These are phyloP conservation scores for Sporisorium graminicola DNA, from an alignment of 1,284 basidiomycete species.

Conservation along the genomic window DNA sequence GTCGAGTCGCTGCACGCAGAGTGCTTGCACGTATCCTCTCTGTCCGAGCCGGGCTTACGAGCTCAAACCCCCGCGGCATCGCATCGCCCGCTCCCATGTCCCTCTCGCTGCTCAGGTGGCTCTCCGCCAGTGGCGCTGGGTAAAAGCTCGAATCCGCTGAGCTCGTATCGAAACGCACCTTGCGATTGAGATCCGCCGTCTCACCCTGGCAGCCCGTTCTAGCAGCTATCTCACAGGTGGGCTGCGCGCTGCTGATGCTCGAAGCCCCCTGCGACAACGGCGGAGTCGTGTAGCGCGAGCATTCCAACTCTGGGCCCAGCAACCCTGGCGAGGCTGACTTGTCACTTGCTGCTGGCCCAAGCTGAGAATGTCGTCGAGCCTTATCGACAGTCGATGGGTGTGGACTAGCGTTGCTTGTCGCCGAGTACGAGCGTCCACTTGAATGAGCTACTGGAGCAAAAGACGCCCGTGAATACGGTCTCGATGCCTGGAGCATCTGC, in stretches of 20 bases:
- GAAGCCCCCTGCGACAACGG: constrained; percentile 30
- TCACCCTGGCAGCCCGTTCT: constrained; percentile 1
- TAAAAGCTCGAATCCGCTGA: constrained; percentile 20
- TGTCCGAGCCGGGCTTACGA: constrained; percentile 21
- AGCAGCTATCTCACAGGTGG: constrained; percentile 26
- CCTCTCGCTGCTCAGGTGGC: not conserved
- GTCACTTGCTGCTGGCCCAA: not conserved
- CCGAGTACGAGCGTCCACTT: not conserved
- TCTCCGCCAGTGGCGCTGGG: constrained; percentile 2
- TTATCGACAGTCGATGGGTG: not conserved
- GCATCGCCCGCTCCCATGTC: not conserved
- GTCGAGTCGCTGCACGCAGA: constrained; percentile 12
- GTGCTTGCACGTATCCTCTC: constrained; percentile 11
- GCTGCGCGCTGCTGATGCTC: constrained; percentile 28
- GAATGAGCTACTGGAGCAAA: not conserved
- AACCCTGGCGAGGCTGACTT: constrained; percentile 13
- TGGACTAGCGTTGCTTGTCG: not conserved
- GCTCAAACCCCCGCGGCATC: constrained; percentile 34
- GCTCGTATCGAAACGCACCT: constrained; percentile 24
- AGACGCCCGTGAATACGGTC: not conserved
- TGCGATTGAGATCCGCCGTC: constrained; percentile 14
- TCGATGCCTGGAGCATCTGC: constrained; percentile 15
- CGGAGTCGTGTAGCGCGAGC: constrained; percentile 29
- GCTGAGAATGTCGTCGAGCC: not conserved
- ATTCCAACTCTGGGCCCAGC: constrained; percentile 19